Conservation (phyloP, 345 rosid species). For the Jatropha curcas region DNA sequence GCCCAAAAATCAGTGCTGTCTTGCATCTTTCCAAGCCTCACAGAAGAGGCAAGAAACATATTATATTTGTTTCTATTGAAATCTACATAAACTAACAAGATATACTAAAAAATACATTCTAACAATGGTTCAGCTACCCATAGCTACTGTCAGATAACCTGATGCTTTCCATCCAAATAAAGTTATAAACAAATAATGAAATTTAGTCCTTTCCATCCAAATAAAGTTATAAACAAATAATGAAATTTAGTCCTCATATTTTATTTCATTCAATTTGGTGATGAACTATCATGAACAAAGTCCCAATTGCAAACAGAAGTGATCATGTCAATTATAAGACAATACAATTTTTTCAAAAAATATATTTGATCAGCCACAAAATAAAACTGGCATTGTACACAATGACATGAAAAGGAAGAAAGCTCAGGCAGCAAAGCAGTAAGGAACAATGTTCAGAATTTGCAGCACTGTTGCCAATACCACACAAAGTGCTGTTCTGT, state of each 20-base stretch:
- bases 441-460: neutral
- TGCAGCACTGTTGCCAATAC: neutral
- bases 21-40: too few species aligned
- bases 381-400: neutral
- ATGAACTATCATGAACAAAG: neutral
- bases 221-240: neutral
- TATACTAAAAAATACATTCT: neutral
- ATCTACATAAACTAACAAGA: too few species aligned
- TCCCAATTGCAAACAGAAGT: neutral
- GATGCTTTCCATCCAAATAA: conserved; percentile 1
- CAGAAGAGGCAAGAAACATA: neutral
- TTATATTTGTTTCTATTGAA: too few species aligned
- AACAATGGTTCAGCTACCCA: neutral
- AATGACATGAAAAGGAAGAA: neutral
- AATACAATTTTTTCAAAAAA: neutral
- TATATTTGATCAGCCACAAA: neutral
- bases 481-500: neutral
- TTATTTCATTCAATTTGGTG: neutral
- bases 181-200: neutral
- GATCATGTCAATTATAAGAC: neutral
- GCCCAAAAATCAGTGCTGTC: too few species aligned
- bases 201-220: neutral
- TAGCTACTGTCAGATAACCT: neutral
- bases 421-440: neutral
- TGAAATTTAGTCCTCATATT: neutral